A percentile compares a stretch with the other conserved stretches of the same genome.
These are phyloP conservation scores for Leishmania martiniquensis DNA, from an alignment of 208 protist species.

Conservation along the genomic window DNA sequence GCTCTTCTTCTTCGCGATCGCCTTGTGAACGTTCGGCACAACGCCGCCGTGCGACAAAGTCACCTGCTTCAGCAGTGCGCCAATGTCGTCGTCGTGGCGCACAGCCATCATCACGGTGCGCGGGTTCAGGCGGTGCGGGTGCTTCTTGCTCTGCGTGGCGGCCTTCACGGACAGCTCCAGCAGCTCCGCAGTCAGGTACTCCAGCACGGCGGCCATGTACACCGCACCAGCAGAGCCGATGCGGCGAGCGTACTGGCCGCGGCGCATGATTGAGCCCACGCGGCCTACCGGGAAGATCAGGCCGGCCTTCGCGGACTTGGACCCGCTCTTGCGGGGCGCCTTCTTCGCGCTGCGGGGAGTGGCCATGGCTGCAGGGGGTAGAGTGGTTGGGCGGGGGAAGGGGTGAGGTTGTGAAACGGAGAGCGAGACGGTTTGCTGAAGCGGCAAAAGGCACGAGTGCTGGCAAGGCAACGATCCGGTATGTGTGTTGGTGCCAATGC, in stretches of 20 bases:
- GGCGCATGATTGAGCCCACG: constrained; percentile 95
- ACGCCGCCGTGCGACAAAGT: constrained; percentile 81
- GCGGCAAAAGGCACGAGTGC: not conserved
- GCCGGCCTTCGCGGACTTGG: constrained; percentile 95
- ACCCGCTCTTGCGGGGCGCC: constrained; percentile 72
- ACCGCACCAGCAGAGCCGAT: constrained; percentile 98
- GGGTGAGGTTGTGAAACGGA: not conserved
- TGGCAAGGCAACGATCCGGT: not conserved
- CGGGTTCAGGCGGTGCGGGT: constrained; percentile 71
- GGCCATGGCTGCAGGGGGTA: constrained; percentile 40
- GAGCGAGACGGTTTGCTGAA: not conserved
- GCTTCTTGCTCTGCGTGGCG: constrained; percentile 68
- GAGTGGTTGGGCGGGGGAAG: not conserved
- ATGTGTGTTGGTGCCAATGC: not conserved
- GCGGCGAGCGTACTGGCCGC: constrained; percentile 96
- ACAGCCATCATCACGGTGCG: constrained; percentile 82
- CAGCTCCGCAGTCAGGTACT: constrained; percentile 96
- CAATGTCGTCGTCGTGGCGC: constrained; percentile 85
- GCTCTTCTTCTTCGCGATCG: constrained; percentile 81
- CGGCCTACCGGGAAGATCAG: constrained; percentile 99
- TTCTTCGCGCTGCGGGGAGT: constrained; percentile 78
- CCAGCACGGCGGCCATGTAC: constrained; percentile 98
- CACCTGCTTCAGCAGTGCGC: constrained; percentile 58
- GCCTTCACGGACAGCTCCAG: constrained; percentile 87
- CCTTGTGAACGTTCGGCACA: constrained; percentile 84